Conservation (phyloP, 2,329 filamentous ascomycete species). For the Fusarium scirpi region DNA sequence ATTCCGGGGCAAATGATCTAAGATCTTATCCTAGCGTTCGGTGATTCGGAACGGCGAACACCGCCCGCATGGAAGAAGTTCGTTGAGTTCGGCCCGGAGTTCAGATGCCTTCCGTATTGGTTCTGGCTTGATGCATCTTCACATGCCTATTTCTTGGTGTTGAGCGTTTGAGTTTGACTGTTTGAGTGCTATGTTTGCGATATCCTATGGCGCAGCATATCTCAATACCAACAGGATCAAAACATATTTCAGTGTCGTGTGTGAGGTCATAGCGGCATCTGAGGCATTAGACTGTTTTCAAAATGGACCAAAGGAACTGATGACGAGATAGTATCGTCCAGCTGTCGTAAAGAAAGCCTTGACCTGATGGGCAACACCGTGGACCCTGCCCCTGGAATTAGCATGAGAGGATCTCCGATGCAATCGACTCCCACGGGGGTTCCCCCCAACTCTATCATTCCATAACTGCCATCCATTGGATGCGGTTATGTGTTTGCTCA, state of each 20-base stretch:
- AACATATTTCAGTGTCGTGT: constrained; percentile 1
- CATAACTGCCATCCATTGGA: constrained; percentile 11
- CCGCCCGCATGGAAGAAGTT: constrained; percentile 37
- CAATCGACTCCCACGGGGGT: constrained; percentile 16
- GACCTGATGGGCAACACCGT: constrained; percentile 2
- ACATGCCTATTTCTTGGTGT: constrained; percentile 1
- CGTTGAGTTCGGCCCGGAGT: constrained; percentile 36
- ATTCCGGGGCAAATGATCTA: constrained; percentile 52
- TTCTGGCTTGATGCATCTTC: constrained; percentile 10
- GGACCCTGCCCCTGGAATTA: constrained; percentile 31
- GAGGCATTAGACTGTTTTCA: constrained; percentile 21
- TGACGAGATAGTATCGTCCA: constrained; percentile 22
- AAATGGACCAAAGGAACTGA: constrained; percentile 17
- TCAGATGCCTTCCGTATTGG: constrained; percentile 33
- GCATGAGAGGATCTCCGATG: constrained; percentile 26
- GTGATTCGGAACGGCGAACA: constrained; percentile 51
- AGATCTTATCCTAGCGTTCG: constrained; percentile 50
- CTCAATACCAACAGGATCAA: neutral
- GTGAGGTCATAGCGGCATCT: constrained; percentile 7
- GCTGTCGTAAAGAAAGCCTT: constrained; percentile 20
- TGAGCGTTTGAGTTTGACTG: neutral
- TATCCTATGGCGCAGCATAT: neutral
- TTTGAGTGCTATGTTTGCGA: neutral
- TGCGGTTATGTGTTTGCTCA: constrained; percentile 18
- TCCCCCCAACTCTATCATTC: constrained; percentile 15